Percentiles rank a stretch among this genome's conserved stretches.
Evolutionary conservation across 768 basidiomycete species (phyloP).

Genomic region (Panellus pusillus): DNA sequence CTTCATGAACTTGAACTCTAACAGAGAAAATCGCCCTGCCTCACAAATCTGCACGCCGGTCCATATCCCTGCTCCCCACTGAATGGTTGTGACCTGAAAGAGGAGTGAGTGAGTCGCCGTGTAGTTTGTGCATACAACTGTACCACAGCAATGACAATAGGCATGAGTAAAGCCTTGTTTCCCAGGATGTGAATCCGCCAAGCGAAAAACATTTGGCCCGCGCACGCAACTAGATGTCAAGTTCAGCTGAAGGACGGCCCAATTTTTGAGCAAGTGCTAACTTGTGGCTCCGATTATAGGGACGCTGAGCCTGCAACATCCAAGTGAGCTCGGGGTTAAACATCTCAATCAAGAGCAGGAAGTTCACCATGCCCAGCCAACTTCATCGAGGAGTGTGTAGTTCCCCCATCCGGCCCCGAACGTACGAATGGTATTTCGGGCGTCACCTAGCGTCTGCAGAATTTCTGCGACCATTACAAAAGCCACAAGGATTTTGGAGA

Average conservation of each 20-base stretch:
- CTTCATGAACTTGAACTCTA: background rate
- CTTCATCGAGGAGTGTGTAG: slow-evolving; percentile 5
- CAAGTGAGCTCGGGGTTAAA: too few relatives aligned
- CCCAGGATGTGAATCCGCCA: slow-evolving; percentile 25
- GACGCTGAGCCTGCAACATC: slow-evolving; percentile 5
- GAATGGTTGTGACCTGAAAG: slow-evolving; percentile 2
- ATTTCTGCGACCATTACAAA: slow-evolving; percentile 20
- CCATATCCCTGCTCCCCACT: slow-evolving; percentile 7
- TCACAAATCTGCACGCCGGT: background rate
- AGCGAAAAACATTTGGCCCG: slow-evolving; percentile 26
- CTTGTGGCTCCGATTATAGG: slow-evolving; percentile 16
- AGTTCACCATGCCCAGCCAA: slow-evolving; percentile 17
- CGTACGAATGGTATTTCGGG: slow-evolving; percentile 17
- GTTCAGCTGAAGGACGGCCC: background rate
- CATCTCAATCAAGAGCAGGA: too few relatives aligned
- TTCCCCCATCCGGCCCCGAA: slow-evolving; percentile 22
- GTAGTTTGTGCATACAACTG: background rate
- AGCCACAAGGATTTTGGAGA: slow-evolving; percentile 17
- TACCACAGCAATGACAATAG: slow-evolving; percentile 15
- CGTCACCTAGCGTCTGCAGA: slow-evolving; percentile 19
- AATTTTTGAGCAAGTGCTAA: background rate
- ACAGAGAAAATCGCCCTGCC: background rate
- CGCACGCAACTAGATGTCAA: slow-evolving; percentile 17
- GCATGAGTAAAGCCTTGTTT: slow-evolving; percentile 3
- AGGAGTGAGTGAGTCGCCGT: background rate